A percentile compares a stretch with the other conserved stretches of the same genome.
These are phyloP conservation scores for Bothriochloa decipiens DNA, from an alignment of 176 grass and related monocot species.

Conservation along the genomic window DNA sequence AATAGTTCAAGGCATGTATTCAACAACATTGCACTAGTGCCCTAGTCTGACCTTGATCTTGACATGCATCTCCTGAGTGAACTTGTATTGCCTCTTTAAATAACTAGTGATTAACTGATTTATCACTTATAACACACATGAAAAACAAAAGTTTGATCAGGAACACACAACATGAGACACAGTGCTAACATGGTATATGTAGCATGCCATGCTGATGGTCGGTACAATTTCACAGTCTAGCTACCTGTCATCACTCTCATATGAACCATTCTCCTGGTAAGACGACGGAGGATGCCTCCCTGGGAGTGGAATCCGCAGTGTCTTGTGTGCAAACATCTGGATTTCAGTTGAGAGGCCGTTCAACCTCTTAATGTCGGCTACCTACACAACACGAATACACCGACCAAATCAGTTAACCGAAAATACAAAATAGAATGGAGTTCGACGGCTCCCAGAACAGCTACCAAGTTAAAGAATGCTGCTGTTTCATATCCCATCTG, in stretches of 20 bases:
- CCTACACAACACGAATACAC: constrained; percentile 47
- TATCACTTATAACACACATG: neutral
- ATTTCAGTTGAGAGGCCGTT: constrained; percentile 90
- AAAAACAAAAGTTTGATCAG: constrained; percentile 13
- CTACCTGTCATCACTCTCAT: constrained; percentile 44
- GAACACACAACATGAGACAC: neutral
- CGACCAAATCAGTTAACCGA: constrained; percentile 14
- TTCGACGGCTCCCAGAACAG: neutral
- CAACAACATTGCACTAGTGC: neutral
- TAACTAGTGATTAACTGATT: neutral
- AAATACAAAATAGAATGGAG: neutral
- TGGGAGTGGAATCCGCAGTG: constrained; percentile 73
- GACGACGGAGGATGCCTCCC: constrained; percentile 76
- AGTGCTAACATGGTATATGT: neutral
- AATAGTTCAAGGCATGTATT: neutral
- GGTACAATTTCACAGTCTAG: neutral
- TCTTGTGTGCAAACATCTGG: constrained; percentile 96
- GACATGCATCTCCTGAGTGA: neutral
- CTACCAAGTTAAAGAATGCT: constrained; percentile 36
- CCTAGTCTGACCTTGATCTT: neutral
- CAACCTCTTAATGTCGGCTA: constrained; percentile 86
- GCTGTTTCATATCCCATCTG: constrained; percentile 36
- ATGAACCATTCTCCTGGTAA: constrained; percentile 59
- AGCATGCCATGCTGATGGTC: neutral
- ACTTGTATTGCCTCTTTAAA: neutral